These are phyloP conservation scores for Erodium texanum DNA, from an alignment of 441 rosid genomes.

Conservation along the genomic window DNA sequence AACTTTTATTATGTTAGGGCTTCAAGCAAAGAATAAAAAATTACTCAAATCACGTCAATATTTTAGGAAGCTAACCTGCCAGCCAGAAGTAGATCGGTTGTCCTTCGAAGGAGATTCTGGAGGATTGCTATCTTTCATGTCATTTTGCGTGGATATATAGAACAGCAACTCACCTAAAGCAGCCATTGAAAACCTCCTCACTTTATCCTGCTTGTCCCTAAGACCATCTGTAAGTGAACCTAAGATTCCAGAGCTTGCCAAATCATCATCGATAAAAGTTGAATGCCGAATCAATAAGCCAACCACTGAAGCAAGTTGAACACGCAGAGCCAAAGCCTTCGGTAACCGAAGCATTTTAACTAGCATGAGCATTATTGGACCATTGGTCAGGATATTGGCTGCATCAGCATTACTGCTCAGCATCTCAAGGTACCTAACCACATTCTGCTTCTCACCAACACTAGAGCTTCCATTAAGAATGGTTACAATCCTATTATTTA, in stretches of 20 bases:
- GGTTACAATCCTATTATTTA: slow-evolving; percentile 46
- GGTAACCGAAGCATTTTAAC: slow-evolving; percentile 85
- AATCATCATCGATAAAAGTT: slow-evolving; percentile 66
- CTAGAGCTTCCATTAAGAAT: slow-evolving; percentile 60
- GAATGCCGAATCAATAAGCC: slow-evolving; percentile 93
- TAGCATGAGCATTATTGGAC: slow-evolving; percentile 83
- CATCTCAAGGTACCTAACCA: slow-evolving; percentile 78
- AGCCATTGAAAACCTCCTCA: slow-evolving; percentile 91
- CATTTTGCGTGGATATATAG: slow-evolving; percentile 89
- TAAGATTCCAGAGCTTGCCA: slow-evolving; percentile 81
- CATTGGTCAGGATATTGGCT: slow-evolving; percentile 80
- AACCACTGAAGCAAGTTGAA: slow-evolving; percentile 82
- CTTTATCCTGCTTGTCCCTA: slow-evolving; percentile 89
- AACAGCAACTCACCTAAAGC: slow-evolving; percentile 93
- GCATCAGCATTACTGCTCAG: slow-evolving; percentile 77
- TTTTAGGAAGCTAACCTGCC: slow-evolving; percentile 66
- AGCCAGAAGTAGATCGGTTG: slow-evolving; percentile 45
- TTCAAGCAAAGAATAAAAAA: background rate
- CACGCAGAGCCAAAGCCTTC: slow-evolving; percentile 76
- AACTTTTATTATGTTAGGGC: background rate
- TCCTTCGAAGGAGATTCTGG: slow-evolving; percentile 82
- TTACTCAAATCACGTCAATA: background rate
- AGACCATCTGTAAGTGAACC: slow-evolving; percentile 86
- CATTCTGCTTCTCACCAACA: slow-evolving; percentile 77
- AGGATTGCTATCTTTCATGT: slow-evolving; percentile 50